Evolutionary conservation across 768 basidiomycete genomes (phyloP).

Genomic region (Suillus luteus): DNA sequence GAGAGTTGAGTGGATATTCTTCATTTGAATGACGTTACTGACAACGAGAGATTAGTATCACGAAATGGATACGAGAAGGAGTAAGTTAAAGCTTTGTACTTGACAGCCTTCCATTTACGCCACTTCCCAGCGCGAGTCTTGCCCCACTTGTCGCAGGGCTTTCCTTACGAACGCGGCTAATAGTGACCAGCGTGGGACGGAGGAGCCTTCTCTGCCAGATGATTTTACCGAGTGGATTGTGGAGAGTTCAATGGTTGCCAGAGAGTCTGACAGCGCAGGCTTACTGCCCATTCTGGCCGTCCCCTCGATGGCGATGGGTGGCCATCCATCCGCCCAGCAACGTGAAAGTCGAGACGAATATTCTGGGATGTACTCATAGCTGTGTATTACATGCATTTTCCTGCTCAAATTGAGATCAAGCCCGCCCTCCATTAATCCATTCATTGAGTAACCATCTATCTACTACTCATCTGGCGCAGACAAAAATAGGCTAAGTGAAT

Average conservation of each 20-base stretch:
- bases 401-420: conserved; percentile 15
- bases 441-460: conserved; percentile 27
- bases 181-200: conserved; percentile 18
- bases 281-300: conserved; percentile 25
- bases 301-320: conserved; percentile 18
- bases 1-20: conserved; percentile 57
- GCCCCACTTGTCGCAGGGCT: conserved; percentile 62
- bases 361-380: conserved; percentile 61
- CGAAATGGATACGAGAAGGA: conserved; percentile 60
- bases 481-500: conserved; percentile 21
- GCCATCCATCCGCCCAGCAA: not conserved
- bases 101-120: not conserved
- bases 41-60: conserved; percentile 48
- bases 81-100: conserved; percentile 38
- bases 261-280: conserved; percentile 14
- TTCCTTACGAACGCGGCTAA: conserved; percentile 34
- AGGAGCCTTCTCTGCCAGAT: conserved; percentile 6
- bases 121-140: conserved; percentile 54
- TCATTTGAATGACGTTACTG: conserved; percentile 18
- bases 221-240: conserved; percentile 24
- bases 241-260: conserved; percentile 22
- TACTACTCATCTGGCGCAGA: conserved; percentile 26
- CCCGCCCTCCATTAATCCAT: conserved; percentile 18
- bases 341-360: conserved; percentile 38
- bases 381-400: not conserved